Evolutionary conservation across 352 stramenopile species (phyloP).

Genomic region (Aphanomyces stellatus): DNA sequence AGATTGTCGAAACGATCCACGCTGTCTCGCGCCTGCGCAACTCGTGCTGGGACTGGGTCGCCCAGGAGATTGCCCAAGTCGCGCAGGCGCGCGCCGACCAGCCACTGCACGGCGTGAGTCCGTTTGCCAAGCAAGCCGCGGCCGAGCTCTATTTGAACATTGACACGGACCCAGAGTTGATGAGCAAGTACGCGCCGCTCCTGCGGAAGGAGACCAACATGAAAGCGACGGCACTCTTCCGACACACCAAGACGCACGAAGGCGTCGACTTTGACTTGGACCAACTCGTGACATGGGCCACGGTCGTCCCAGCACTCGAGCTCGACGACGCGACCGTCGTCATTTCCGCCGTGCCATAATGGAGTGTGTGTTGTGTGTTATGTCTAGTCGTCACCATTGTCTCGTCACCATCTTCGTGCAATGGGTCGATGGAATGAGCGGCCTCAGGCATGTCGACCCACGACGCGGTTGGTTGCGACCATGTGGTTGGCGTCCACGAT

Average conservation of each 20-base stretch:
- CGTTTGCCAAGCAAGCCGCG: neutral
- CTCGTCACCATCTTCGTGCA: neutral
- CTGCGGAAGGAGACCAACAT: conserved; percentile 13
- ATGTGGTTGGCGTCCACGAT: conserved; percentile 78
- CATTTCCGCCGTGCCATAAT: conserved; percentile 3
- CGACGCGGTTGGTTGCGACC: conserved; percentile 59
- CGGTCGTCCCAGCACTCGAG: neutral
- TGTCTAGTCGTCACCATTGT: neutral
- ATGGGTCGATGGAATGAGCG: neutral
- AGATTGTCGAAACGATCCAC: conserved; percentile 7
- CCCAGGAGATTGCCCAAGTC: neutral
- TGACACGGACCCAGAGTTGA: neutral
- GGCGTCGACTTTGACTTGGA: conserved; percentile 12
- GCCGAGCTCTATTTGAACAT: conserved; percentile 7
- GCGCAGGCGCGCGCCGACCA: neutral
- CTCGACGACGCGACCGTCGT: conserved; percentile 17
- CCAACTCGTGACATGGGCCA: neutral
- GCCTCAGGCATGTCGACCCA: neutral
- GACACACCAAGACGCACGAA: neutral
- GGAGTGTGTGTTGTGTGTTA: neutral
- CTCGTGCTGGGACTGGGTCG: neutral
- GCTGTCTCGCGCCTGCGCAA: neutral
- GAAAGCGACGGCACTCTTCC: conserved; percentile 2
- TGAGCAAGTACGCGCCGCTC: neutral
- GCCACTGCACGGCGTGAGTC: conserved; percentile 9